A percentile compares a stretch with the other conserved stretches of the same genome.
Evolutionary conservation across 768 basidiomycete genomes (phyloP).

Genomic region (Cystoderma amianthinum): DNA sequence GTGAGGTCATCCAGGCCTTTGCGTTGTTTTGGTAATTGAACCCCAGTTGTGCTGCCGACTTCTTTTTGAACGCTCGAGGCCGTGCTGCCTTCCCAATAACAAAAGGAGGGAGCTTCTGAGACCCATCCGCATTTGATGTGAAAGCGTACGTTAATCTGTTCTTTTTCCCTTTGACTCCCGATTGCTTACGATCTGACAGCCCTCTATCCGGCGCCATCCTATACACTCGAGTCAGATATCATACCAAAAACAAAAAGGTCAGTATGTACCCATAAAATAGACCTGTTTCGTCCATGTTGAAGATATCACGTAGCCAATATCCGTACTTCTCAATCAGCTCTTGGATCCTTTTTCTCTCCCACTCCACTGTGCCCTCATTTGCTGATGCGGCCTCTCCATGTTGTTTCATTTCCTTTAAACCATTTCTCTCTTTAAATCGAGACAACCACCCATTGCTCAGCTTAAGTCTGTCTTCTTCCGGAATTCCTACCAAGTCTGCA

Average conservation of each 20-base stretch:
- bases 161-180: too few species aligned
- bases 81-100: too few species aligned
- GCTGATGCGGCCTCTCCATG: conserved; percentile 28
- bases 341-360: conserved; percentile 15
- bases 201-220: conserved; percentile 24
- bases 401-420: conserved; percentile 15
- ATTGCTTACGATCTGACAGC: conserved; percentile 12
- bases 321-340: conserved; percentile 17
- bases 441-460: conserved; percentile 28
- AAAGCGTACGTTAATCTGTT: too few species aligned
- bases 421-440: conserved; percentile 14
- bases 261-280: conserved; percentile 23
- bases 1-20: too few species aligned
- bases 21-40: too few species aligned
- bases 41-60: too few species aligned
- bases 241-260: conserved; percentile 1
- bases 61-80: too few species aligned
- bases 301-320: conserved; percentile 21
- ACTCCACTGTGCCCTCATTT: conserved; percentile 11
- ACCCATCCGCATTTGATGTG: too few species aligned
- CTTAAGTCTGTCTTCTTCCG: conserved; percentile 20
- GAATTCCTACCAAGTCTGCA: conserved; percentile 21
- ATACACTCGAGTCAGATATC: not conserved
- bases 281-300: conserved; percentile 28
- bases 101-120: too few species aligned